Base-by-base conservation (phyloP, 2,329 filamentous ascomycete species). In the Ophiosphaerella korrae region DNA sequence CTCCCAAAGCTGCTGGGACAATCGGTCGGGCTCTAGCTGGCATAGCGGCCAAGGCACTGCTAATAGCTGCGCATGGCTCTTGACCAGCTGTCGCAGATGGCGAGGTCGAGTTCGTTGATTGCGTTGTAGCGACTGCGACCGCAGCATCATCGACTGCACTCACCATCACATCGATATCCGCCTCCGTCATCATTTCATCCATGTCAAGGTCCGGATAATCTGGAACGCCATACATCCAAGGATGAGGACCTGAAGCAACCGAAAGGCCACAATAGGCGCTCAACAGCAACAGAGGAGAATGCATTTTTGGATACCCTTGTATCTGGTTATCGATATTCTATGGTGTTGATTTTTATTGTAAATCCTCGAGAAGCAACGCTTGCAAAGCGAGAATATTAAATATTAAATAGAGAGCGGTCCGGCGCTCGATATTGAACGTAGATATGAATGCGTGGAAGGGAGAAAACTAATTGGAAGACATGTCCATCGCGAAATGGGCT, bases 161-260 rank as follows among this genome's bases (percentile, higher is more conserved):
- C 18, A 53, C 44, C 26, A 60, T 47, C 18, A 33, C 14, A 7
- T 64, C 55, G n/a, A 63, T 49, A 14, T 62, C 63, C 16, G 60
- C 62, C 24, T 66, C 50, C 12, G 56, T 62, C 54, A 66, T 62
- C 31, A 64, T 53, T 36, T 69, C 63, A 32, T 64, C 50, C 47
- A 68, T 62, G 18, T 65, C 64, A 29, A 67, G 53, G 31, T 64
- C 64, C 12, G 63, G 61, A 33, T 46, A 64, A 36, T 63, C 63
- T 1, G 68, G 68, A 11, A 72, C 67, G 12, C 68, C 68, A 44
- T 70, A 72, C 59, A 70, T 72, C 59, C 64, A 71, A 37, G 66
- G 67, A 34, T 63, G 57, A 5, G 62, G 58, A 23, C 58, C 58
- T 2, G 56, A 60, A 29, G 62, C 60, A 13, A 56, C 50, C 32